Conservation (phyloP, 352 stramenopile species). For the Pythium grandisporangium region DNA sequence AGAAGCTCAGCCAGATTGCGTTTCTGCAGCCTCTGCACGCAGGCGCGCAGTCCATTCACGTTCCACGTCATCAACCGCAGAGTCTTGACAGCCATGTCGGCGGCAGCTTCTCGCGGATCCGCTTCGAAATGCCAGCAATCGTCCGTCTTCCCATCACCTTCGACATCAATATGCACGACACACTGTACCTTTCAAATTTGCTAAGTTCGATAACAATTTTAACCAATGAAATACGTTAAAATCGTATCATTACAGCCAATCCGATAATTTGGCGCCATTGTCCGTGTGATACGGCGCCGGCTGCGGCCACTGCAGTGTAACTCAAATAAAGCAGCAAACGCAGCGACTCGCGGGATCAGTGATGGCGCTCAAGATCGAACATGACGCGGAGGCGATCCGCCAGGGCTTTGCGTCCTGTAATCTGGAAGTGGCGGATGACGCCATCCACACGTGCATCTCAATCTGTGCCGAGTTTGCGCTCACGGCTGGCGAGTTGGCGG, state of each 20-base stretch:
- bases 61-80: conserved; percentile 78
- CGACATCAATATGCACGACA: too few relatives aligned
- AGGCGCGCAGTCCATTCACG: conserved; percentile 74
- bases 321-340: conserved; percentile 8
- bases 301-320: conserved; percentile 8
- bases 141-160: too few relatives aligned
- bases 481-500: conserved; percentile 65
- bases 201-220: too few relatives aligned
- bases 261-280: conserved; percentile 23
- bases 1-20: conserved; percentile 38
- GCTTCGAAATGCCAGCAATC: neutral
- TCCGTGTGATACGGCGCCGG: too few relatives aligned
- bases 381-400: conserved; percentile 48
- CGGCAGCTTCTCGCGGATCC: neutral
- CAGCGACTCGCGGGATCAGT: neutral
- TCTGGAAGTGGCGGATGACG: conserved; percentile 63
- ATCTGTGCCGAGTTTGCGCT: conserved; percentile 74
- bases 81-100: conserved; percentile 8
- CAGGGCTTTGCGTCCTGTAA: conserved; percentile 66
- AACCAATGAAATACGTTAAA: conserved; percentile 1
- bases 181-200: too few relatives aligned
- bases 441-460: conserved; percentile 47
- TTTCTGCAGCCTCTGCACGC: conserved; percentile 49
- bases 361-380: conserved; percentile 28
- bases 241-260: conserved; percentile 15